Base-by-base conservation (phyloP, 257 asterid species). In the Rehmannia glutinosa region DNA sequence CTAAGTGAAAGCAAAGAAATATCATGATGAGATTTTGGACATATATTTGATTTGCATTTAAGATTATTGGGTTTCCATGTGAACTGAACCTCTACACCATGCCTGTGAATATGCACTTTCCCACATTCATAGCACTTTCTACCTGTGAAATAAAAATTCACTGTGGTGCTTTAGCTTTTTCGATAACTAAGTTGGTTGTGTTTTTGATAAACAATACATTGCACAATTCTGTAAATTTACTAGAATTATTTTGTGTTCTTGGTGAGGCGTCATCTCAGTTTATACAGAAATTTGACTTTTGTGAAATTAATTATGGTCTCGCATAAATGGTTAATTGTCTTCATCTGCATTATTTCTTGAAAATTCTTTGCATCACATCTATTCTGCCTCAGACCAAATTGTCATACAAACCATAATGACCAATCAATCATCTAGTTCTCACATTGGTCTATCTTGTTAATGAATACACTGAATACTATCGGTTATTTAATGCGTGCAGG, bases 401-500 rank as follows among this genome's bases (percentile, higher is more conserved):
- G n/a, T n/a, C n/a, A n/a, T n/a, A n/a, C n/a, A n/a, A n/a, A n/a
- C n/a, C n/a, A n/a, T n/a, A n/a, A n/a, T n/a, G n/a, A n/a, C n/a
- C n/a, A n/a, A n/a, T n/a, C n/a, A n/a, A n/a, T 58, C 68, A 13
- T 20, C 16, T 21, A 16, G n/a, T 17, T 38, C 38, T 36, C 57
- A 1, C 19, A 64, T 33, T 7, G 0, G 8, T 55, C 3, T 32
- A 3, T 39, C 38, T 3, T 5, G 68, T 38, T 36, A 43, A 47
- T 13, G 25, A 62, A 28, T 55, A 35, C 61, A 30, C 57, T 30
- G 52, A 56, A 21, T 75, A 13, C n/a, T 42, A 21, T n/a, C 15
- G 39, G 24, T 56, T 46, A n/a, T 58, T 28, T 13, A 50, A 53
- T 41, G 33, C 9, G 54, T 55, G 66, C 82, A 93, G 99, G 96